phyloP scores from a whole-genome alignment of 306 rosid genomes.

The Herpetospermum pedunculosum region DNA sequence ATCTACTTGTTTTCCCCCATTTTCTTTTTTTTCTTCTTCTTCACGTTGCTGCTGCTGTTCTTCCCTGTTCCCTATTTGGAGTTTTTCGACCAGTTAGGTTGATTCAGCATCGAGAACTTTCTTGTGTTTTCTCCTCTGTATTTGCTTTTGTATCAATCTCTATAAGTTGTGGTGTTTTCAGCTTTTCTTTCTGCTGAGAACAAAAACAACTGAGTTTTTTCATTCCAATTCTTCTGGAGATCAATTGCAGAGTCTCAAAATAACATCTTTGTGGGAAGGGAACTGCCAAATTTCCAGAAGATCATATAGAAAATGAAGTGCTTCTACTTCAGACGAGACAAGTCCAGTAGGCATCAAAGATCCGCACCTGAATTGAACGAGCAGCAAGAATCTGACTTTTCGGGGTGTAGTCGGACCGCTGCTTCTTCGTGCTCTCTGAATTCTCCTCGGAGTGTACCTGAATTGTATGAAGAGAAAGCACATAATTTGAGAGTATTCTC shows the following conservation, averaged over 20 bases:
- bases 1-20: background rate
- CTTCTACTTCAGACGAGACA: constrained; percentile 51
- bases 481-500: constrained; percentile 59
- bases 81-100: background rate
- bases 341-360: constrained; percentile 32
- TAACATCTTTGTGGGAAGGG: background rate
- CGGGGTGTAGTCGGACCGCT: constrained; percentile 27
- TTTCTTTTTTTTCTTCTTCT: background rate
- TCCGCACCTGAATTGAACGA: constrained; percentile 61
- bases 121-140: background rate
- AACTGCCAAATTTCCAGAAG: background rate
- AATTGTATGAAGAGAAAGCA: constrained; percentile 70
- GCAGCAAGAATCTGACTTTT: constrained; percentile 25
- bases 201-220: background rate
- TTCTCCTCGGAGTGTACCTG: constrained; percentile 59
- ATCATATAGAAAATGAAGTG: constrained; percentile 46
- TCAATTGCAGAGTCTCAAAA: background rate
- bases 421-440: constrained; percentile 39
- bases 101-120: background rate
- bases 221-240: background rate
- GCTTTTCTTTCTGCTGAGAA: background rate
- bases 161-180: background rate
- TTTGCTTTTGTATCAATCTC: background rate
- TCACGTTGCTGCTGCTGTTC: background rate
- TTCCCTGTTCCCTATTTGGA: background rate